A percentile compares a stretch with the other conserved stretches of the same genome.
phyloP scores from a whole-genome alignment of 208 protist genomes.

The Angomonas deanei region DNA sequence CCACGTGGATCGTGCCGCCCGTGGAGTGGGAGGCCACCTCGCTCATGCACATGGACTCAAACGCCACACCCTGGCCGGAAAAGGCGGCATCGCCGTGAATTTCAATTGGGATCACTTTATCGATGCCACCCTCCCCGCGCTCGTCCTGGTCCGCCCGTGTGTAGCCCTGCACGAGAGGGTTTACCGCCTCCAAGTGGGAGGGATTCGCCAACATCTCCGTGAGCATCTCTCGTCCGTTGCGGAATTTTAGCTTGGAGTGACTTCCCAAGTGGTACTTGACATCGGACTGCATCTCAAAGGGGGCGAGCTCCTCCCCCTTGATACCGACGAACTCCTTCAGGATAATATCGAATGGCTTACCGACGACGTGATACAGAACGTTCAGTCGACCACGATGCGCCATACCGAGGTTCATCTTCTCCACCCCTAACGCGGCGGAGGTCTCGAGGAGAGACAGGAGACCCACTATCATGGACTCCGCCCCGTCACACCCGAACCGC shows the following conservation, averaged over 20 bases:
- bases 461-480: constrained; percentile 94
- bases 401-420: constrained; percentile 97
- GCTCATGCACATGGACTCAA: constrained; percentile 95
- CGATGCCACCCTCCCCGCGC: constrained; percentile 36
- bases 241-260: constrained; percentile 54
- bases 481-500: constrained; percentile 96
- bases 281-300: constrained; percentile 95
- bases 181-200: constrained; percentile 98
- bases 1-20: constrained; percentile 97
- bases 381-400: constrained; percentile 97
- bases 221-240: constrained; percentile 84
- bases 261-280: constrained; percentile 99
- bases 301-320: constrained; percentile 51
- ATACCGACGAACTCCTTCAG: constrained; percentile 90
- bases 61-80: constrained; percentile 95
- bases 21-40: constrained; percentile 91
- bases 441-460: constrained; percentile 91
- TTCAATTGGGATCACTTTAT: constrained; percentile 84
- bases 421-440: constrained; percentile 80
- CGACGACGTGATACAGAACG: constrained; percentile 95
- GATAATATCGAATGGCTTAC: constrained; percentile 93
- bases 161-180: constrained; percentile 97
- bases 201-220: constrained; percentile 97
- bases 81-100: constrained; percentile 99
- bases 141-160: constrained; percentile 90